Evolutionary conservation across 805 yeast genomes (phyloP).

Genomic region (Saccharomycopsis vini): DNA sequence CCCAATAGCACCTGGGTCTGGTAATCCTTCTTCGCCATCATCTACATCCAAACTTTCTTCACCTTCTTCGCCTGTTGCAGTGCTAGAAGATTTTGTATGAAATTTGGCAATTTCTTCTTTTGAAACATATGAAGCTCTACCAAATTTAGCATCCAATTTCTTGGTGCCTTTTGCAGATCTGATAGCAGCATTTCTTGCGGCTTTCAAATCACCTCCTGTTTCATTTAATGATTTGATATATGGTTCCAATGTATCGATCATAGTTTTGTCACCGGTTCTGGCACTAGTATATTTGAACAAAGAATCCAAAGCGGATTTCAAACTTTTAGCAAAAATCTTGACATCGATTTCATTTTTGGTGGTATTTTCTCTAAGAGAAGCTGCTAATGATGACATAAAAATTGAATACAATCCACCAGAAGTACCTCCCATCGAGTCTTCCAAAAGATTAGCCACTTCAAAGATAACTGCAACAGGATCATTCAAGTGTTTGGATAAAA

Average conservation of each 20-base stretch:
- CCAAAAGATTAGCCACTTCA: constrained; percentile 73
- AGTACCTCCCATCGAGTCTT: constrained; percentile 94
- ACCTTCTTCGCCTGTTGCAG: constrained; percentile 40
- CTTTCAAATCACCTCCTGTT: constrained; percentile 39
- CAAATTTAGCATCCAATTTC: constrained; percentile 73
- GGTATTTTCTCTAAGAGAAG: constrained; percentile 33
- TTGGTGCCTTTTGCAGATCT: constrained; percentile 73
- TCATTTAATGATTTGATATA: constrained; percentile 43
- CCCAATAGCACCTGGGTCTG: constrained; percentile 95
- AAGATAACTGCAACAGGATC: constrained; percentile 14
- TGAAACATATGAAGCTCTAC: constrained; percentile 82
- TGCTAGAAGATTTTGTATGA: constrained; percentile 20
- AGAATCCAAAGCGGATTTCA: constrained; percentile 55
- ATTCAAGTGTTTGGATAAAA: constrained; percentile 48
- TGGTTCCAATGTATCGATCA: constrained; percentile 84
- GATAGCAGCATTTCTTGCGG: constrained; percentile 62
- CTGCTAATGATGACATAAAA: constrained; percentile 67
- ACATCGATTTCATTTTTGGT: constrained; percentile 15
- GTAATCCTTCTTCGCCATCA: constrained; percentile 54
- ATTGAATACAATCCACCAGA: constrained; percentile 91
- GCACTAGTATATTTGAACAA: constrained; percentile 84
- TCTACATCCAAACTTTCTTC: constrained; percentile 27
- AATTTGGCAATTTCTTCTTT: constrained; percentile 28
- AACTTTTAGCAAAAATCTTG: constrained; percentile 37
- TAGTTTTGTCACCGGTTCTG: constrained; percentile 78